Evolutionary conservation across 768 basidiomycete species (phyloP).

Genomic region (Dioszegia aurantiaca): DNA sequence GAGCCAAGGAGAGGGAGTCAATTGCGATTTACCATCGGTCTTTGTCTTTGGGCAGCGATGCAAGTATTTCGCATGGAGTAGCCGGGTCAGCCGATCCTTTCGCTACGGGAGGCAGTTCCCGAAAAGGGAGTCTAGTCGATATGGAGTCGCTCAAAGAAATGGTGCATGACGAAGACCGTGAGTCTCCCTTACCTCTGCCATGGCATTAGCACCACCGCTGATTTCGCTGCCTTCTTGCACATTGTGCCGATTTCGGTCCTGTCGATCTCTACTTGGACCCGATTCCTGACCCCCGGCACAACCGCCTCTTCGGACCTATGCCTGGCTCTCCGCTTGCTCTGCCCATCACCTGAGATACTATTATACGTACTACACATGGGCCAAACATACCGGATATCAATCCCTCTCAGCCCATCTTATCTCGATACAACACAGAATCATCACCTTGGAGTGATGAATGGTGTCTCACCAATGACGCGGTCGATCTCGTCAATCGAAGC

Average conservation of each 20-base stretch:
- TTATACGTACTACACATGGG: slow-evolving; percentile 32
- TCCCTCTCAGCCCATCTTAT: slow-evolving; percentile 17
- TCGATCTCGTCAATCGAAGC: slow-evolving; percentile 1
- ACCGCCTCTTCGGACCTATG: slow-evolving; percentile 31
- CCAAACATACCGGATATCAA: slow-evolving; percentile 30
- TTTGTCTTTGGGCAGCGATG: slow-evolving; percentile 11
- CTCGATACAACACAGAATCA: no score
- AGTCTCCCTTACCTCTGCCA: no score
- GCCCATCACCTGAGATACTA: slow-evolving; percentile 10
- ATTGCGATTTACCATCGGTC: slow-evolving; percentile 1
- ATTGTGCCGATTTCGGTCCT: slow-evolving; percentile 36
- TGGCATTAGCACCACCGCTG: slow-evolving; percentile 8
- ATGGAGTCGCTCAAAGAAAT: slow-evolving; percentile 24
- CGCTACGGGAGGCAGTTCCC: not conserved
- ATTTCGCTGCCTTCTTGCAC: slow-evolving; percentile 20
- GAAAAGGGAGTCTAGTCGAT: slow-evolving; percentile 18
- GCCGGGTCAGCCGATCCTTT: slow-evolving; percentile 1
- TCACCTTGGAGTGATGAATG: not conserved
- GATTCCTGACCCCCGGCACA: slow-evolving; percentile 38
- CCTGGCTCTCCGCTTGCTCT: slow-evolving; percentile 18
- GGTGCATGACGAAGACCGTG: slow-evolving; percentile 32
- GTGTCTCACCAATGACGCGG: not conserved
- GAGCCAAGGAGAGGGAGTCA: slow-evolving; percentile 38
- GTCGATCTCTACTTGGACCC: slow-evolving; percentile 35
- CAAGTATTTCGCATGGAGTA: not conserved